Base-by-base conservation (phyloP, 768 basidiomycete genomes). In the Rhizopogon vesiculosus region DNA sequence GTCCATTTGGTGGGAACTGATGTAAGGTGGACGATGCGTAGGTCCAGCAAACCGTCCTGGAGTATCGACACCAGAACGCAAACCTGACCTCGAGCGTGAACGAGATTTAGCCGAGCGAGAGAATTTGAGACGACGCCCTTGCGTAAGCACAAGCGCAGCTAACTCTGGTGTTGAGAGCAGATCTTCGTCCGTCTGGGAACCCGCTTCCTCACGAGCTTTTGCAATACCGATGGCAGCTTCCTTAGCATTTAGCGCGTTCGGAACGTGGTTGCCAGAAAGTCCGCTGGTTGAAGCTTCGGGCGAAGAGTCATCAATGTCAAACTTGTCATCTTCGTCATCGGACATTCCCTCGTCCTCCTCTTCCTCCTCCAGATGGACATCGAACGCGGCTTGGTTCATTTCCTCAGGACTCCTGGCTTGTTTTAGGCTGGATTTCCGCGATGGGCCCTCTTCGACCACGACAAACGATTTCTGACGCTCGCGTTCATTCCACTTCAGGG, bases 401-500 rank as follows among this genome's bases (percentile, higher is more conserved):
- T 7, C n/a, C 35, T 42, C 16, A 29, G 62, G 28, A 33, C 48
- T 53, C 41, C 39, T 25, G 44, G 52, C 51, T 54, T 66, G 62
- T 61, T 59, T 65, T 18, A 35, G 44, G 45, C 61, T 61, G 62
- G 67, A 69, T 57, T 68, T 73, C 60, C 81, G 81, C 15, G 73
- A 64, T 1, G 87, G 84, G 33, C 82, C 85, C 65, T 97, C 95
- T 68, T 98, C 97, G 22, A 99, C 93, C 18, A 99, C 91, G 42
- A 98, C 97, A 62, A 98, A 98, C 6, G 94, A 97, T 69, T 98
- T 99, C 68, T 99, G 97, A 45, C 97, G 84, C 72, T 98, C 93
- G 22, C 96, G 85, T 71, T 99, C 96, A 74, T 99, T 99, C 97
- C 97, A 98, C 69, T 98, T 96, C 48, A 99, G 78, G 8, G 96